These are phyloP conservation scores for Salix arbutifolia DNA, from an alignment of 345 rosid species.

Conservation along the genomic window DNA sequence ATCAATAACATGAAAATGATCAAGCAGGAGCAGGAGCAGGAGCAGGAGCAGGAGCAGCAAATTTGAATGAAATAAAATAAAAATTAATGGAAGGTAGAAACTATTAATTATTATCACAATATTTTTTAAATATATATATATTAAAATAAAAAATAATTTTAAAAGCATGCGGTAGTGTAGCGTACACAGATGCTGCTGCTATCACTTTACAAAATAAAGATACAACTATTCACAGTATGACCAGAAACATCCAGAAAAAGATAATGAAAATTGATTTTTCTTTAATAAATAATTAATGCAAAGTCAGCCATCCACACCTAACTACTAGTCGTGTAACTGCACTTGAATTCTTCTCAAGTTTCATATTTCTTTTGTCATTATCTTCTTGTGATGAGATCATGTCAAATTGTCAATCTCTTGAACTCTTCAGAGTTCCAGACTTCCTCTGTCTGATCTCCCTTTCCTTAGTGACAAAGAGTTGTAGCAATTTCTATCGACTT, in stretches of 20 bases:
- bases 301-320: not conserved
- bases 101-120: no score
- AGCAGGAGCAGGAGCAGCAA: not conserved
- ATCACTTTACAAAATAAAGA: not conserved
- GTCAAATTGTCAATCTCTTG: not conserved
- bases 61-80: not conserved
- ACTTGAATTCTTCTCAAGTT: not conserved
- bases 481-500: not conserved
- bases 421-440: constrained; percentile 14
- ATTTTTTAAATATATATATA: no score
- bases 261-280: not conserved
- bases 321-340: not conserved
- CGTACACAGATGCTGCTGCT: no score
- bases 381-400: not conserved
- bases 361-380: not conserved
- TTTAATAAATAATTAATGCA: not conserved
- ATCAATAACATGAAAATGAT: not conserved
- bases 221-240: not conserved
- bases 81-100: no score
- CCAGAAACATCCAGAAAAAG: not conserved
- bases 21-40: no score
- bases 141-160: no score
- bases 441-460: not conserved
- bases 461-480: not conserved
- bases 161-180: no score